These are phyloP conservation scores for Trichoderma koningiopsis DNA, from an alignment of 2,329 filamentous ascomycete species.

Conservation along the genomic window DNA sequence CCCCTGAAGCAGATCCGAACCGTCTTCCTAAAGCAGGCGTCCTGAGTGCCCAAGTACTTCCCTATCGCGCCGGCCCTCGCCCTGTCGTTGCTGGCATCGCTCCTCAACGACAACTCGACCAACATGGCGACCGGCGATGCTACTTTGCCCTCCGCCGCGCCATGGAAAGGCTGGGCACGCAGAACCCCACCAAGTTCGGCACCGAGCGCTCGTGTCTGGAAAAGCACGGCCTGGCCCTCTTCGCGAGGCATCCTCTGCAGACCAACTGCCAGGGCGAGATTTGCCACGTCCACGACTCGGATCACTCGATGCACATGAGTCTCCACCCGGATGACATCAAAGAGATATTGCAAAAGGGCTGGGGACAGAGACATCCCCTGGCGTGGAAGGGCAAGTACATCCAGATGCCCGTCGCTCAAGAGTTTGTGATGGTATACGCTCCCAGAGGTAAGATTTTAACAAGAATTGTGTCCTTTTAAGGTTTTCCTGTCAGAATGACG, in stretches of 20 bases:
- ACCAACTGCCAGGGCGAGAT: slow-evolving; percentile 79
- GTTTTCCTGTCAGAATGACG: neutral
- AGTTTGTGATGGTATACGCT: slow-evolving; percentile 83
- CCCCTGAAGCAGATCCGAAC: slow-evolving; percentile 54
- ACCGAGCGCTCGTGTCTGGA: slow-evolving; percentile 76
- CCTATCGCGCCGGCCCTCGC: slow-evolving; percentile 62
- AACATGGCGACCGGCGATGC: slow-evolving; percentile 58
- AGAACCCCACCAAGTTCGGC: slow-evolving; percentile 52
- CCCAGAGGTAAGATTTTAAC: slow-evolving; percentile 55
- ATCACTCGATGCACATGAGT: slow-evolving; percentile 77
- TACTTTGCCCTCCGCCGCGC: slow-evolving; percentile 57
- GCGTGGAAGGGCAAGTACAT: slow-evolving; percentile 65
- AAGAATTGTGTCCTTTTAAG: neutral
- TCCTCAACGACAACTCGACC: slow-evolving; percentile 76
- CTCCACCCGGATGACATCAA: slow-evolving; percentile 78
- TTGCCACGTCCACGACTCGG: slow-evolving; percentile 75
- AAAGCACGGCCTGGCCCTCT: slow-evolving; percentile 78
- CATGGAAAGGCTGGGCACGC: slow-evolving; percentile 53
- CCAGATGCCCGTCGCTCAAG: slow-evolving; percentile 67
- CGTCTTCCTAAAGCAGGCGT: slow-evolving; percentile 60
- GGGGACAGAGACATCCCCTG: slow-evolving; percentile 73
- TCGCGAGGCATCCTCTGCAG: slow-evolving; percentile 66
- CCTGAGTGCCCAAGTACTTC: slow-evolving; percentile 55
- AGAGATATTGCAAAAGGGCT: slow-evolving; percentile 71
- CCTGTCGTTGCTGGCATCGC: slow-evolving; percentile 75